These are phyloP conservation scores for Nepenthes alata DNA, from an alignment of 179 eudicot genomes.

Conservation along the genomic window DNA sequence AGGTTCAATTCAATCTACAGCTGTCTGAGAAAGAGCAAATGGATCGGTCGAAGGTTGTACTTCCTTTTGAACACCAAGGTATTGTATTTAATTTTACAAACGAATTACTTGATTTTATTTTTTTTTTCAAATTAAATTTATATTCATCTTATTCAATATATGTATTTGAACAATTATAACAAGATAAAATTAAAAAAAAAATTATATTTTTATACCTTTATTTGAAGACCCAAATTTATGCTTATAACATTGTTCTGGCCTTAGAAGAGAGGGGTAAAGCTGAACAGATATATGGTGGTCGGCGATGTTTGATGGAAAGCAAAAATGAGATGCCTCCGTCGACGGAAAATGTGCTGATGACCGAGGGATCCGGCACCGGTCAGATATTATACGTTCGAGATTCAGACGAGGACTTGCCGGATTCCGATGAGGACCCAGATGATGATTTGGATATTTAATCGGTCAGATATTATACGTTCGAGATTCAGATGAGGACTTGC, in stretches of 20 bases:
- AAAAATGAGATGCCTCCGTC: constrained; percentile 15
- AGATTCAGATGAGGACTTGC: constrained; percentile 89
- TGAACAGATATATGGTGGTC: constrained; percentile 53
- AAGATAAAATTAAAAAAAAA: no score
- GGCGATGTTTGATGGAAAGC: constrained; percentile 39
- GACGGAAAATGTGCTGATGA: constrained; percentile 26
- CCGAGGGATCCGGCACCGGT: constrained; percentile 44
- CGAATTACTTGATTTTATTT: no score
- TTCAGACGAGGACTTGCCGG: constrained; percentile 83
- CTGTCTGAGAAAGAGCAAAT: constrained; percentile 61
- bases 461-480: constrained; percentile 77
- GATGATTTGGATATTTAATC: constrained; percentile 75
- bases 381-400: constrained; percentile 76
- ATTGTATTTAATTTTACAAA: no score
- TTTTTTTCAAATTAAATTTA: no score
- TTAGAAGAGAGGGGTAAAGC: no score
- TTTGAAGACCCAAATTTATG: no score
- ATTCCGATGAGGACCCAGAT: constrained; percentile 95
- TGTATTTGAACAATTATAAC: no score
- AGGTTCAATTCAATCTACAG: constrained; percentile 88
- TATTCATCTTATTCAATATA: no score
- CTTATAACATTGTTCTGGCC: no score
- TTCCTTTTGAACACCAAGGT: constrained; percentile 53
- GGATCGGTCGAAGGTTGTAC: constrained; percentile 87
- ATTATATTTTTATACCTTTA: no score